Base-by-base conservation (phyloP, 2,329 filamentous ascomycete genomes). In the Calonectria pseudoturangicola region DNA sequence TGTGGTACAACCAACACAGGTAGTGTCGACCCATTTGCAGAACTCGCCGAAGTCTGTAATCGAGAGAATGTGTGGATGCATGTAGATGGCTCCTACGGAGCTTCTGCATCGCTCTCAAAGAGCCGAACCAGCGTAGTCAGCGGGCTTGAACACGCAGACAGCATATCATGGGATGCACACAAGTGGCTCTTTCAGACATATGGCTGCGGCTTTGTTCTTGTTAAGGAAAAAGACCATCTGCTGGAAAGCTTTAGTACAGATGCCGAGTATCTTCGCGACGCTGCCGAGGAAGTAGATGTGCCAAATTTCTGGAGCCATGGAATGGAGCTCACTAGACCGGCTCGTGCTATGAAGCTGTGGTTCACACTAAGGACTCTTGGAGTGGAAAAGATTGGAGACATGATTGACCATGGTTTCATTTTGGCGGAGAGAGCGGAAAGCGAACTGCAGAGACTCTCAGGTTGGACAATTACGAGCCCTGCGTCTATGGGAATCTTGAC, bases 1-100 rank as follows among this genome's bases (percentile, higher is more conserved):
- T 60, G 54, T 13, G 54, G 54, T 16, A 60, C 54, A 41, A 60
- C 54, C 12, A 60, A 60, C 12, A 60, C 54, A 16, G 54, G 54
- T 8, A 60, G 36, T 21, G 21, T 60, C 3, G 36, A 60, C 7
- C 54, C 54, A 3, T 60, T 60, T 25, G 10, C 25, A 21, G 36
- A 16, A 2, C 2, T 60, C 6, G 13, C 36, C 7, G 25, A 41
- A 21, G 36, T 60, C 0, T 60, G 54, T 15, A 33, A 13, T 15
- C 33, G 36, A 9, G 54, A 60, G n/a, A 41, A 43, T 4, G 13
- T 60, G 3, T 60, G 36, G 54, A 60, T 60, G 54, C 54, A 60
- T 27, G 54, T 60, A 2, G 54, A 60, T 21, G 54, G 54, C 25
- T 36, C 54, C 33, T 60, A 27, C 5, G 54, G 54, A 18, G 54